Percentiles rank a stretch among this genome's conserved stretches.
Conservation (phyloP, 192 early-diverging fungal species). For the Paraglomus occultum region DNA sequence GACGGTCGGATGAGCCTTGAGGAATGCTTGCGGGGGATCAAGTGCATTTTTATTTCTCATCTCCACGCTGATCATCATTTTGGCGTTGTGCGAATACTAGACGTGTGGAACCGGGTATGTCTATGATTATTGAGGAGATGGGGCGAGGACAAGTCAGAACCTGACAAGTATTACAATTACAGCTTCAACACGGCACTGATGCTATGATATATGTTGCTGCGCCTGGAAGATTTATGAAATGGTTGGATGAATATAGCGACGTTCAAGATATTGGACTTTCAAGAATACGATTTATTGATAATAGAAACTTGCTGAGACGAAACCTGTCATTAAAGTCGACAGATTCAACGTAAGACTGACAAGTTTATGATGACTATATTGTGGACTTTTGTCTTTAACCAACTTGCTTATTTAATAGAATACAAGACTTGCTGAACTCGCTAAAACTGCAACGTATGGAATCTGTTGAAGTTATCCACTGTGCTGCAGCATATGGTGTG, state of each 20-base stretch:
- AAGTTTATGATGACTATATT: no score
- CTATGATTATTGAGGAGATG: neutral
- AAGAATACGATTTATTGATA: constrained; percentile 49
- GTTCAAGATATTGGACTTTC: constrained; percentile 64
- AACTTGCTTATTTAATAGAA: neutral
- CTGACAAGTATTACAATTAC: neutral
- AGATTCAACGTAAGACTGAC: no score
- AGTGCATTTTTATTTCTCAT: constrained; percentile 87
- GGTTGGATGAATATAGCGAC: constrained; percentile 67
- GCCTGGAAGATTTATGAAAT: constrained; percentile 52
- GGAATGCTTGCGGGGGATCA: constrained; percentile 56
- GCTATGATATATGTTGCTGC: constrained; percentile 51
- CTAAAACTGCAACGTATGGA: constrained; percentile 57
- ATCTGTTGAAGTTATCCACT: constrained; percentile 79
- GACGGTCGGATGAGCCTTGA: constrained; percentile 42
- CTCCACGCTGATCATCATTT: constrained; percentile 98
- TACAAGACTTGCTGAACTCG: constrained; percentile 29
- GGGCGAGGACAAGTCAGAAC: neutral
- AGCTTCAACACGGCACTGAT: constrained; percentile 16
- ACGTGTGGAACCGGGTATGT: constrained; percentile 62
- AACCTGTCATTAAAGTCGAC: no score
- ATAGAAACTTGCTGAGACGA: constrained; percentile 43
- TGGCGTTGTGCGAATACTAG: constrained; percentile 73
- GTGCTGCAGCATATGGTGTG: constrained; percentile 78
- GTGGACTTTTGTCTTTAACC: no score